Percentiles rank a stretch among this genome's conserved stretches.
Conservation (phyloP, 1,284 basidiomycete genomes). For the Ganoderma resinaceum region DNA sequence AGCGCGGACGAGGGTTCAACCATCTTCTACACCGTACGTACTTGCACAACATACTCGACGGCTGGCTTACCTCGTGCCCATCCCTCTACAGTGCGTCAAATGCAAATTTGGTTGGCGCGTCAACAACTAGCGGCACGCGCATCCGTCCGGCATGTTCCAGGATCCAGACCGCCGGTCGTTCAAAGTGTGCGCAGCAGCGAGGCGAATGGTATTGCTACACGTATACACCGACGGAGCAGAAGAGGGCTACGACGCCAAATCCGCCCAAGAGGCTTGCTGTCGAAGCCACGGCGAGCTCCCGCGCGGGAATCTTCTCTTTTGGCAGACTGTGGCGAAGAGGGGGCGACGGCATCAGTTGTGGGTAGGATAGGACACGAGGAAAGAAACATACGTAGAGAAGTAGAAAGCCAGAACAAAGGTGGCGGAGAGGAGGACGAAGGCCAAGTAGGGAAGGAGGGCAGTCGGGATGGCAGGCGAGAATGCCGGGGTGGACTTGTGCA, state of each 20-base stretch:
- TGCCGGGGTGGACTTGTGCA: slow-evolving; percentile 60
- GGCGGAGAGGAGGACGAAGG: slow-evolving; percentile 71
- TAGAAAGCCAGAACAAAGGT: slow-evolving; percentile 88
- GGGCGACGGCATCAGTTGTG: slow-evolving; percentile 19
- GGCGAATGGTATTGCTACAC: slow-evolving; percentile 55
- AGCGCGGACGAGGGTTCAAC: slow-evolving; percentile 93
- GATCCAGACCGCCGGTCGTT: not conserved
- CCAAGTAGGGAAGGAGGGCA: slow-evolving; percentile 72
- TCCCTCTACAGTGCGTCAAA: slow-evolving; percentile 59
- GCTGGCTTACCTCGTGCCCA: not conserved
- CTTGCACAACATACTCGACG: not conserved
- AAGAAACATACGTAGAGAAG: slow-evolving; percentile 79
- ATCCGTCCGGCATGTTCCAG: slow-evolving; percentile 9
- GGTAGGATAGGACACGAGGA: slow-evolving; percentile 23
- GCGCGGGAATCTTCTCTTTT: slow-evolving; percentile 70
- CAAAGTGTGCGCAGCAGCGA: slow-evolving; percentile 10
- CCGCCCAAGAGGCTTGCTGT: slow-evolving; percentile 82
- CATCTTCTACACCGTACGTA: slow-evolving; percentile 76
- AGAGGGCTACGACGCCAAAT: slow-evolving; percentile 86
- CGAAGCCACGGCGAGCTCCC: slow-evolving; percentile 73
- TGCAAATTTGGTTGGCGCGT: slow-evolving; percentile 82
- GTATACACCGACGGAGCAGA: slow-evolving; percentile 88
- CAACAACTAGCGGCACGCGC: slow-evolving; percentile 59
- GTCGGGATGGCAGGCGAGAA: slow-evolving; percentile 77
- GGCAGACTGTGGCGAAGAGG: slow-evolving; percentile 59